A percentile compares a stretch with the other conserved stretches of the same genome.
Evolutionary conservation across 176 grass and related monocot genomes (phyloP).

Genomic region (Avena atlantica): DNA sequence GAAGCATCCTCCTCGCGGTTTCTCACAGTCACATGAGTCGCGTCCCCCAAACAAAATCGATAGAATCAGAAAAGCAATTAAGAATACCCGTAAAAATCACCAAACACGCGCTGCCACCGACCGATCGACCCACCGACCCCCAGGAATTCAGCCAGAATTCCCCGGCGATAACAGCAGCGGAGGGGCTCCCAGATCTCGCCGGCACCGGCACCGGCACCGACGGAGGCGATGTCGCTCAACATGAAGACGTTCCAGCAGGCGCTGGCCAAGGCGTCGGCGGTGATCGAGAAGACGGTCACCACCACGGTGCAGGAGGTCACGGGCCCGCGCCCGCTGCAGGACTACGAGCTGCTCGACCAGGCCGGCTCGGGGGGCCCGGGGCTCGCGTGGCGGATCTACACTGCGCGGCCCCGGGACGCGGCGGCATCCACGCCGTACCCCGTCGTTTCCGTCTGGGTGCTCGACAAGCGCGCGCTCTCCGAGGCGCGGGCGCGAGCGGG

Average conservation of each 20-base stretch:
- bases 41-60: neutral
- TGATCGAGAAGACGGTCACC: constrained; percentile 95
- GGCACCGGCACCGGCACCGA: constrained; percentile 9
- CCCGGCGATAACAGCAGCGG: constrained; percentile 18
- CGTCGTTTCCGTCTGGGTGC: constrained; percentile 93
- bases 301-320: constrained; percentile 99
- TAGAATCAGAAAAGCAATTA: constrained; percentile 3
- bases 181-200: constrained; percentile 57
- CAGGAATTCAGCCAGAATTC: constrained; percentile 33
- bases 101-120: constrained; percentile 52
- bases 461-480: constrained; percentile 90
- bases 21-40: constrained; percentile 35
- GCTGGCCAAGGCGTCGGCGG: constrained; percentile 93
- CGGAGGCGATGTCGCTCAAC: constrained; percentile 80
- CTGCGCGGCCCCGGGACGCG: constrained; percentile 68
- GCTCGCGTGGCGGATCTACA: constrained; percentile 88
- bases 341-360: constrained; percentile 96
- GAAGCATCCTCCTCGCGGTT: constrained; percentile 37
- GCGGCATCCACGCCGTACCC: constrained; percentile 87
- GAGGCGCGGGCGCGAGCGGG: constrained; percentile 74
- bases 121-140: constrained; percentile 31
- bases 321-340: constrained; percentile 96
- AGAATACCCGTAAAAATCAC: constrained; percentile 36
- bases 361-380: constrained; percentile 81
- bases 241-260: constrained; percentile 94